These are phyloP conservation scores for Leccinum barrowsii DNA, from an alignment of 768 basidiomycete species.

Conservation along the genomic window DNA sequence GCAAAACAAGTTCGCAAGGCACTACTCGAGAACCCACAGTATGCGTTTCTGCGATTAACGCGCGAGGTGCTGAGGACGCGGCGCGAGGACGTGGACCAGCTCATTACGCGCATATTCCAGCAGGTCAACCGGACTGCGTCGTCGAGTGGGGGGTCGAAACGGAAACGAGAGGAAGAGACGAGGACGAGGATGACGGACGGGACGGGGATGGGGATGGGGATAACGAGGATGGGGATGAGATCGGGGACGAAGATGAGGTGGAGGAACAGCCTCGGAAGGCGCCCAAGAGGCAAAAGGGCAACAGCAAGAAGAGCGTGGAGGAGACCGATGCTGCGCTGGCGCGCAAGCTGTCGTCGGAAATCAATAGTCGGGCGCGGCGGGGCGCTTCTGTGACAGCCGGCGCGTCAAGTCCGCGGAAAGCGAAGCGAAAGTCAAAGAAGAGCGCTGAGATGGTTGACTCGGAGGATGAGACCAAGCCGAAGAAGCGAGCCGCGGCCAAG, in stretches of 20 bases:
- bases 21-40: conserved; percentile 42
- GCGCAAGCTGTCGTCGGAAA: conserved; percentile 64
- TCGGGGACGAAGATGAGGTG: conserved; percentile 22
- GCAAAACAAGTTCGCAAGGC: conserved; percentile 87
- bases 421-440: conserved; percentile 45
- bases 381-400: conserved; percentile 37
- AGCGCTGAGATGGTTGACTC: conserved; percentile 47
- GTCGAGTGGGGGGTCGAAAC: conserved; percentile 23
- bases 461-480: conserved; percentile 52
- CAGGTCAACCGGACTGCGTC: conserved; percentile 42
- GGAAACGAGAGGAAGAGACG: conserved; percentile 29
- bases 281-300: conserved; percentile 43
- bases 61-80: conserved; percentile 60
- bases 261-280: conserved; percentile 19
- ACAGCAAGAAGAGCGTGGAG: conserved; percentile 47
- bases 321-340: conserved; percentile 70
- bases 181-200: not conserved
- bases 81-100: conserved; percentile 62
- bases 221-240: not conserved
- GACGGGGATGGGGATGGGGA: not conserved
- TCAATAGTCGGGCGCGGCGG: conserved; percentile 59
- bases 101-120: conserved; percentile 68
- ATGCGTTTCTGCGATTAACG: conserved; percentile 46
- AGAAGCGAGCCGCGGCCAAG: conserved; percentile 51
- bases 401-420: conserved; percentile 40